A percentile compares a stretch with the other conserved stretches of the same genome.
phyloP scores from a whole-genome alignment of 805 yeast species.

The Metschnikowia kofuensis region DNA sequence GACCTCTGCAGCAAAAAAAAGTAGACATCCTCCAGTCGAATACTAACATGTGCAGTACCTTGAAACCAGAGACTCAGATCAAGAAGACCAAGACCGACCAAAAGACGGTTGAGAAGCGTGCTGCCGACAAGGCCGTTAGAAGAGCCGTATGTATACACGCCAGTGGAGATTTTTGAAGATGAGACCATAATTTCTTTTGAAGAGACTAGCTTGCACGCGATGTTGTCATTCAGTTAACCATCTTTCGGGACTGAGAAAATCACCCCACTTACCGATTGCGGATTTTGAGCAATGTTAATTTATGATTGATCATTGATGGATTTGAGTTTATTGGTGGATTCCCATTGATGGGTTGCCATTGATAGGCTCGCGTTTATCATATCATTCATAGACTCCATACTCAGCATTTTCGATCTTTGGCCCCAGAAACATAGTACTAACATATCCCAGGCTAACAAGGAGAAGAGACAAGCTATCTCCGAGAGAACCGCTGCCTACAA shows the following conservation, averaged over 20 bases:
- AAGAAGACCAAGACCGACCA: conserved; percentile 79
- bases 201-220: conserved; percentile 64
- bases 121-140: conserved; percentile 77
- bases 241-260: conserved; percentile 76
- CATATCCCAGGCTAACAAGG: conserved; percentile 38
- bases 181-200: conserved; percentile 42
- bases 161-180: conserved; percentile 43
- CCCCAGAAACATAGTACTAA: neutral
- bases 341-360: too few species aligned
- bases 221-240: conserved; percentile 77
- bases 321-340: too few species aligned
- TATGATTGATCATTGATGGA: too few species aligned
- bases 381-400: too few species aligned
- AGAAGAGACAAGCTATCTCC: conserved; percentile 67
- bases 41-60: conserved; percentile 32
- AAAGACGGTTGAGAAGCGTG: conserved; percentile 72
- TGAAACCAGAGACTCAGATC: conserved; percentile 81
- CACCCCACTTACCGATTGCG: neutral
- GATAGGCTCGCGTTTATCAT: too few species aligned
- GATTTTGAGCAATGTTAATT: neutral
- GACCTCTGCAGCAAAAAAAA: too few species aligned
- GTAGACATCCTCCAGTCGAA: too few species aligned
- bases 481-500: conserved; percentile 97
- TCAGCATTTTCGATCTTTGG: too few species aligned
- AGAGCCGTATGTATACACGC: conserved; percentile 64